Evolutionary conservation across 2,329 filamentous ascomycete species (phyloP).

Genomic region (Talaromyces albobiverticillius): DNA sequence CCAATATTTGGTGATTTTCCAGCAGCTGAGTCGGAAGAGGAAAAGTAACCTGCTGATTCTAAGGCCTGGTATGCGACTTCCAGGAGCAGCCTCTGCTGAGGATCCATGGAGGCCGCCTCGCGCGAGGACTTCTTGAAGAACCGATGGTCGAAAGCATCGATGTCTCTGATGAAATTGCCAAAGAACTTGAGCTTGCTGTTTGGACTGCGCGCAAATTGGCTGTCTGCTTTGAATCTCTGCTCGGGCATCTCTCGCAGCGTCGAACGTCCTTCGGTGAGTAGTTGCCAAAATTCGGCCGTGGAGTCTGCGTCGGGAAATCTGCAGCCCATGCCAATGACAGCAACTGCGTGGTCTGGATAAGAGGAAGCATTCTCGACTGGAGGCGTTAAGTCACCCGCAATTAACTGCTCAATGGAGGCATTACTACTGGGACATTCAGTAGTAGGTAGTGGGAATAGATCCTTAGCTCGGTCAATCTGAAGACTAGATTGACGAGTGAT

Average conservation of each 20-base stretch:
- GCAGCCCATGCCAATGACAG: conserved; percentile 32
- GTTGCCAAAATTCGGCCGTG: conserved; percentile 30
- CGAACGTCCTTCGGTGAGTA: conserved; percentile 21
- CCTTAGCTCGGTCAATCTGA: neutral
- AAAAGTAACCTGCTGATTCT: conserved; percentile 25
- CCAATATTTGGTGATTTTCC: conserved; percentile 20
- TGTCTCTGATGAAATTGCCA: conserved; percentile 14
- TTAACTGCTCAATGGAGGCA: neutral
- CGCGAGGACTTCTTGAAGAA: conserved; percentile 25
- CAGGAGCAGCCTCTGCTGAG: conserved; percentile 26
- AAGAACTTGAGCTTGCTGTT: conserved; percentile 17
- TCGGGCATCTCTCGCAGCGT: conserved; percentile 14
- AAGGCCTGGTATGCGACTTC: conserved; percentile 29
- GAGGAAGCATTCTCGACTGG: neutral
- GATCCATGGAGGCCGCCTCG: conserved; percentile 26
- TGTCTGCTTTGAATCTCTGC: conserved; percentile 13
- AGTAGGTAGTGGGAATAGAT: neutral
- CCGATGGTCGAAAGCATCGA: conserved; percentile 23
- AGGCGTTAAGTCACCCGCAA: neutral
- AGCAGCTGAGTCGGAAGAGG: neutral
- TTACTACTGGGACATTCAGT: neutral
- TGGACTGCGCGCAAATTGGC: conserved; percentile 7
- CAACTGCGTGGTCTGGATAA: conserved; percentile 17
- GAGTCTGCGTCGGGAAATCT: conserved; percentile 27
- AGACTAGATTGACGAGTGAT: neutral